Percentiles rank a stretch among this genome's conserved stretches.
These are phyloP conservation scores for Papiliotrema flavescens DNA, from an alignment of 1,284 basidiomycete genomes.

Conservation along the genomic window DNA sequence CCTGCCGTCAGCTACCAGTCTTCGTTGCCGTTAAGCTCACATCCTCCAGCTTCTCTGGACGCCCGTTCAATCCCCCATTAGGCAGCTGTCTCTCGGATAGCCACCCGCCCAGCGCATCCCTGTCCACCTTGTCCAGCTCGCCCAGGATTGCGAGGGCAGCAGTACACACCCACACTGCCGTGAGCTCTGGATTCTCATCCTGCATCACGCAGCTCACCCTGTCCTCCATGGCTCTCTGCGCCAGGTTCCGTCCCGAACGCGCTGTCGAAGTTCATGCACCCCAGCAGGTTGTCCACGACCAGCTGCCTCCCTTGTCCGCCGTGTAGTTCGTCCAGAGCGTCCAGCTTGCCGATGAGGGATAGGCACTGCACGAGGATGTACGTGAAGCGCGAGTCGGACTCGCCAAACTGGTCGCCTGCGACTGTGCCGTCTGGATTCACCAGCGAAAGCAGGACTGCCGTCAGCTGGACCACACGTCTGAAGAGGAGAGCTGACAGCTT, in stretches of 20 bases:
- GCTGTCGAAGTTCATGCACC: constrained; percentile 90
- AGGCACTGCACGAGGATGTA: constrained; percentile 82
- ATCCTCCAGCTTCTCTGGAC: constrained; percentile 97
- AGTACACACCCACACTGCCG: constrained; percentile 80
- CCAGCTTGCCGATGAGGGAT: constrained; percentile 71
- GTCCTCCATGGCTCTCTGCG: constrained; percentile 87
- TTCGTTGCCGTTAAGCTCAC: constrained; percentile 52
- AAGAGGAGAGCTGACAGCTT: constrained; percentile 55
- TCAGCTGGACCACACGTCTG: not conserved
- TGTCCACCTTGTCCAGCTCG: constrained; percentile 71
- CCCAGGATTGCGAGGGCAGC: constrained; percentile 83
- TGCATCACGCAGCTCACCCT: constrained; percentile 58
- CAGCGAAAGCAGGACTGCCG: constrained; percentile 71
- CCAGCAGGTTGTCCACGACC: constrained; percentile 68
- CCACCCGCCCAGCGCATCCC: constrained; percentile 81
- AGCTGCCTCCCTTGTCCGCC: constrained; percentile 55
- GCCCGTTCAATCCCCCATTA: constrained; percentile 88
- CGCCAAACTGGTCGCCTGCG: constrained; percentile 84
- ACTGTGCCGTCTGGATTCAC: constrained; percentile 81
- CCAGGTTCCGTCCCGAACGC: constrained; percentile 82
- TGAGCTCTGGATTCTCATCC: not conserved
- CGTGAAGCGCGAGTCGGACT: constrained; percentile 86
- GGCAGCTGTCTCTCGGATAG: constrained; percentile 87
- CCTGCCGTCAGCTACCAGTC: constrained; percentile 52
- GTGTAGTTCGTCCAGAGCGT: constrained; percentile 53